These are phyloP conservation scores for Leishmania aethiopica DNA, from an alignment of 208 protist species.

Conservation along the genomic window DNA sequence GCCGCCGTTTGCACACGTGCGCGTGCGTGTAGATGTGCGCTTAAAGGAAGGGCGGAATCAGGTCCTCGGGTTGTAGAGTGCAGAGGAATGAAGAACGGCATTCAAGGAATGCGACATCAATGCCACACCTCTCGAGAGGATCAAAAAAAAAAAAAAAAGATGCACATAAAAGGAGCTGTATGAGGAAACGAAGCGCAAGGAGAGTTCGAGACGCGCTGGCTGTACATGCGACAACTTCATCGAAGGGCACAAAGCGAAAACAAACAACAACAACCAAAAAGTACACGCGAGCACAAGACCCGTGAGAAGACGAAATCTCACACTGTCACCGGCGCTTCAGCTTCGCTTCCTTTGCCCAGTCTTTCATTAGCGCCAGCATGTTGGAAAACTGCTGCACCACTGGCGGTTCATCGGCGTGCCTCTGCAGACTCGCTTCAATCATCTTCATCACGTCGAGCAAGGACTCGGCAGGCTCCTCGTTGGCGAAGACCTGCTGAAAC, in stretches of 20 bases:
- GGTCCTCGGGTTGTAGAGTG: neutral
- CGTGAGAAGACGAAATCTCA: neutral
- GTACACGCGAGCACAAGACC: too few species aligned
- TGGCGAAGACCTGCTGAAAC: too few species aligned
- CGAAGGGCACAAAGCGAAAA: neutral
- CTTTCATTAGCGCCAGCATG: too few species aligned
- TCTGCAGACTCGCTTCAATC: too few species aligned
- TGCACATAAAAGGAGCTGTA: neutral
- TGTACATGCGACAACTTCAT: neutral
- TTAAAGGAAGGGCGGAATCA: neutral
- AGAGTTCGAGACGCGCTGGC: neutral
- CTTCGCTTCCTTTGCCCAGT: too few species aligned
- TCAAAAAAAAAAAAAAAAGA: neutral
- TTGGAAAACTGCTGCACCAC: too few species aligned
- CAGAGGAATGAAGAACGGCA: neutral
- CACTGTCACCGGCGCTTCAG: constrained; percentile 48
- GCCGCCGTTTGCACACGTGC: neutral
- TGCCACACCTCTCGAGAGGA: neutral
- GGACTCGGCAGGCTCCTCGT: too few species aligned
- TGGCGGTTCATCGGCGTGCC: too few species aligned
- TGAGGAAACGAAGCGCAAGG: neutral
- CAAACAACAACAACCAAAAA: neutral
- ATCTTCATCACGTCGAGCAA: too few species aligned
- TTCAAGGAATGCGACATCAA: neutral
- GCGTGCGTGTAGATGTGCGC: neutral